phyloP scores from a whole-genome alignment of 805 yeast species.

The Cyberlindnera subsufficiens region DNA sequence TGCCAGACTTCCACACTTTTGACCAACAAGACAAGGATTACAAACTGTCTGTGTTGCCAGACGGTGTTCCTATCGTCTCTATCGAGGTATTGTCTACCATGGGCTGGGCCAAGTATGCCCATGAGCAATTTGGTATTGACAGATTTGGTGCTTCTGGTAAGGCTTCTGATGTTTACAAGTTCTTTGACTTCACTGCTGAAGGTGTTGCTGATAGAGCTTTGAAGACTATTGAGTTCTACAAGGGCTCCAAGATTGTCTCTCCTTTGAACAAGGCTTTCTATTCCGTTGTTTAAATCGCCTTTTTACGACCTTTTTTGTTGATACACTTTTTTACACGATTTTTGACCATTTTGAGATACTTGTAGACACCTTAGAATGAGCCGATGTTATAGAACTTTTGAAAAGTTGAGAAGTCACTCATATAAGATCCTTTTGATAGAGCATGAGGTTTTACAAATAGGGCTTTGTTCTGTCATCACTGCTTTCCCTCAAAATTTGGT shows the following conservation, averaged over 20 bases:
- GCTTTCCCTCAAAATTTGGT: neutral
- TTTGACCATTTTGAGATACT: too few relatives aligned
- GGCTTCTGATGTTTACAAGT: conserved; percentile 74
- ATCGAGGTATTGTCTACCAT: conserved; percentile 88
- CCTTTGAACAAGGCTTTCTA: conserved; percentile 80
- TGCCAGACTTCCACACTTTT: conserved; percentile 91
- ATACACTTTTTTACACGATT: neutral
- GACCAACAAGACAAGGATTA: conserved; percentile 79
- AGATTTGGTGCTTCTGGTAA: conserved; percentile 97
- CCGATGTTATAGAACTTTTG: too few relatives aligned
- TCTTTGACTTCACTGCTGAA: conserved; percentile 87
- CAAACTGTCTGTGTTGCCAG: conserved; percentile 84
- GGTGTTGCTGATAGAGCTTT: conserved; percentile 84
- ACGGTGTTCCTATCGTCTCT: conserved; percentile 87
- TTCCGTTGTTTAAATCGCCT: conserved; percentile 17
- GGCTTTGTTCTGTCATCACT: neutral
- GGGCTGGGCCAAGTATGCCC: conserved; percentile 95
- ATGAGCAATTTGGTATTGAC: conserved; percentile 93
- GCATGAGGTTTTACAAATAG: too few relatives aligned
- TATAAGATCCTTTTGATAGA: too few relatives aligned
- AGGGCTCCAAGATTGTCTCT: conserved; percentile 65
- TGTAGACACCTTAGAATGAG: too few relatives aligned
- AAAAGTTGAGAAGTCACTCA: too few relatives aligned
- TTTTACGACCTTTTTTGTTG: neutral
- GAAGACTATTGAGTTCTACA: conserved; percentile 75